These are phyloP conservation scores for Trichoderma lentiforme DNA, from an alignment of 2,329 filamentous ascomycete species.

Conservation along the genomic window DNA sequence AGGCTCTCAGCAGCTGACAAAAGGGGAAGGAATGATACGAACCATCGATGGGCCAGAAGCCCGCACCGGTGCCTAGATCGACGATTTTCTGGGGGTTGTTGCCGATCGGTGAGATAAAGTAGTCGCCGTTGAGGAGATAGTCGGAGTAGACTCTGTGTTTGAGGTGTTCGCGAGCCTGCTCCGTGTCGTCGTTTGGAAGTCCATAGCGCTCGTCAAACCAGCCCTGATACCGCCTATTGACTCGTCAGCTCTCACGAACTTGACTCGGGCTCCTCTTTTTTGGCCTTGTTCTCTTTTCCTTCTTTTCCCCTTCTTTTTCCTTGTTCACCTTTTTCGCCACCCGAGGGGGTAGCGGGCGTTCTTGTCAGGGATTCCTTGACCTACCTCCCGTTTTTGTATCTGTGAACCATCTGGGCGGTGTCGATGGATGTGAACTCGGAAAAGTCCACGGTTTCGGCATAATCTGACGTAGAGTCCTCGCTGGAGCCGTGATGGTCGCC, in stretches of 20 bases:
- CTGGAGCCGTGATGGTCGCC: slow-evolving; percentile 22
- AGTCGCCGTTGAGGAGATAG: slow-evolving; percentile 42
- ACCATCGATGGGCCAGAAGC: slow-evolving; percentile 56
- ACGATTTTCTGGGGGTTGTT: slow-evolving; percentile 47
- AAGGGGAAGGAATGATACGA: slow-evolving; percentile 21
- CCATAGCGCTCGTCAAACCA: slow-evolving; percentile 47
- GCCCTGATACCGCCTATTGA: slow-evolving; percentile 45
- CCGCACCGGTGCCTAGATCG: slow-evolving; percentile 49
- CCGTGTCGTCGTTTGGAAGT: slow-evolving; percentile 51
- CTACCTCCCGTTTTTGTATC: slow-evolving; percentile 39
- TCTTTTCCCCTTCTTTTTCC: neutral
- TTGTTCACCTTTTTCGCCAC: neutral
- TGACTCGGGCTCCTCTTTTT: neutral
- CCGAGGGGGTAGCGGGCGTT: neutral
- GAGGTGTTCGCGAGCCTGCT: slow-evolving; percentile 47
- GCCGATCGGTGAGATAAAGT: slow-evolving; percentile 44
- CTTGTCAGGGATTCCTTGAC: neutral
- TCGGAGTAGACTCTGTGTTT: slow-evolving; percentile 48
- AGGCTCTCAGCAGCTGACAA: neutral
- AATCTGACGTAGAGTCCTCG: slow-evolving; percentile 39
- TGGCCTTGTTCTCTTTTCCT: neutral
- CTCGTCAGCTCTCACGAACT: neutral
- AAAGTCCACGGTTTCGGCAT: slow-evolving; percentile 35
- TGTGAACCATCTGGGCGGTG: slow-evolving; percentile 31
- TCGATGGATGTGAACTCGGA: slow-evolving; percentile 43